These are phyloP conservation scores for Xylona heveae DNA, from an alignment of 495 filamentous ascomycete genomes.

Conservation along the genomic window DNA sequence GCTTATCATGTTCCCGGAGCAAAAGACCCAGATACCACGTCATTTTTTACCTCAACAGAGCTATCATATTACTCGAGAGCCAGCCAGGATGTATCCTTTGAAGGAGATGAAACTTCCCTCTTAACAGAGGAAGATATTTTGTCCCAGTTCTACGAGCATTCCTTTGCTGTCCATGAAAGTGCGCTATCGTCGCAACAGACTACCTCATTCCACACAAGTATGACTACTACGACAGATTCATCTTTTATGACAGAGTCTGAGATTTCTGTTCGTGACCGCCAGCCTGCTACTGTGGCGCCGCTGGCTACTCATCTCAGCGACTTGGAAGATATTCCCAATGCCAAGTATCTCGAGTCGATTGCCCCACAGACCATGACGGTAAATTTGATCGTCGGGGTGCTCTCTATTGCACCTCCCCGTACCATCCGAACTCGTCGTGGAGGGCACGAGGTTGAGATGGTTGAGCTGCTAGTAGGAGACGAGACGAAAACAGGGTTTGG, in stretches of 20 bases:
- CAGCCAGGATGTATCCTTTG: no score
- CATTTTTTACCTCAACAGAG: slow-evolving; percentile 7
- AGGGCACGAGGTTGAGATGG: slow-evolving; percentile 28
- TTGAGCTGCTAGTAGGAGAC: slow-evolving; percentile 70
- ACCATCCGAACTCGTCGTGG: slow-evolving; percentile 28
- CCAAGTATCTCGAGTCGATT: slow-evolving; percentile 43
- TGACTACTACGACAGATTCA: no score
- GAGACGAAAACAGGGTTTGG: slow-evolving; percentile 66
- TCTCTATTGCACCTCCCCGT: slow-evolving; percentile 46
- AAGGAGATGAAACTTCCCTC: no score
- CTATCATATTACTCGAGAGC: no score
- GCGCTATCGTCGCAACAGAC: slow-evolving; percentile 28
- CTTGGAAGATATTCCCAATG: slow-evolving; percentile 48
- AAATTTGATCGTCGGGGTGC: slow-evolving; percentile 58
- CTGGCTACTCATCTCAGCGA: slow-evolving; percentile 38
- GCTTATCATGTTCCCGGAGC: slow-evolving; percentile 14
- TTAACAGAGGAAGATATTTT: slow-evolving; percentile 19
- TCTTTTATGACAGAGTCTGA: no score
- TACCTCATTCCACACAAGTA: slow-evolving; percentile 4
- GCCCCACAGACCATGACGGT: slow-evolving; percentile 59
- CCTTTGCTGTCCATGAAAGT: slow-evolving; percentile 40
- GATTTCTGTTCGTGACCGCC: no score
- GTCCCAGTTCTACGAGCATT: slow-evolving; percentile 53
- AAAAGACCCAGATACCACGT: slow-evolving; percentile 3
- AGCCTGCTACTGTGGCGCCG: no score